Conservation (phyloP, 73 alveolate genomes). For the Paramecium caudatum region DNA sequence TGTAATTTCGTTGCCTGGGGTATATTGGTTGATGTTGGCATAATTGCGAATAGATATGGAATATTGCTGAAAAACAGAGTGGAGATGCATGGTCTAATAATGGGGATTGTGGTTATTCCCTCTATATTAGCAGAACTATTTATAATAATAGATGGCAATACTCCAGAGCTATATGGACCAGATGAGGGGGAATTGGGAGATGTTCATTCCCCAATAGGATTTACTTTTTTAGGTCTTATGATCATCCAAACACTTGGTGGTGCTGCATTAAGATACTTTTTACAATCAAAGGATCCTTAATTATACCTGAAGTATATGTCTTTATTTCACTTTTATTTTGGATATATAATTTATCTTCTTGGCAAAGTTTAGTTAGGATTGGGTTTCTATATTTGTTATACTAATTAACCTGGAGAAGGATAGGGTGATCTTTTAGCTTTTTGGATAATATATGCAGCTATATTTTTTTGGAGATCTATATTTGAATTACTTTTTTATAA, state of each 20-base stretch:
- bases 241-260: neutral
- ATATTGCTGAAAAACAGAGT: neutral
- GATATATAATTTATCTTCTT: constrained; percentile 11
- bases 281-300: neutral
- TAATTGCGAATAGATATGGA: constrained; percentile 2
- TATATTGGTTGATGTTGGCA: neutral
- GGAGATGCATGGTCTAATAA: neutral
- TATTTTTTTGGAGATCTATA: constrained; percentile 21
- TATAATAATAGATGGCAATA: neutral
- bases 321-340: neutral
- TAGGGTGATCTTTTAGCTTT: neutral
- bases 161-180: constrained; percentile 9
- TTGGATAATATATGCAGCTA: neutral
- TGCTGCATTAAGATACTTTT: neutral
- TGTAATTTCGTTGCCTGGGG: constrained; percentile 15
- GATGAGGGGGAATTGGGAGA: neutral
- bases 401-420: neutral
- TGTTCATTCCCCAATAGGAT: constrained; percentile 13
- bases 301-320: neutral
- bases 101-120: neutral
- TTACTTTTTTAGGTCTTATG: constrained; percentile 28
- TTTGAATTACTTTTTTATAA: neutral
- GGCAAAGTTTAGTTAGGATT: neutral
- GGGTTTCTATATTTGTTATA: neutral
- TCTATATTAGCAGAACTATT: constrained; percentile 32